These are phyloP conservation scores for Pyrenopolyporus hunteri DNA, from an alignment of 495 filamentous ascomycete species.

Conservation along the genomic window DNA sequence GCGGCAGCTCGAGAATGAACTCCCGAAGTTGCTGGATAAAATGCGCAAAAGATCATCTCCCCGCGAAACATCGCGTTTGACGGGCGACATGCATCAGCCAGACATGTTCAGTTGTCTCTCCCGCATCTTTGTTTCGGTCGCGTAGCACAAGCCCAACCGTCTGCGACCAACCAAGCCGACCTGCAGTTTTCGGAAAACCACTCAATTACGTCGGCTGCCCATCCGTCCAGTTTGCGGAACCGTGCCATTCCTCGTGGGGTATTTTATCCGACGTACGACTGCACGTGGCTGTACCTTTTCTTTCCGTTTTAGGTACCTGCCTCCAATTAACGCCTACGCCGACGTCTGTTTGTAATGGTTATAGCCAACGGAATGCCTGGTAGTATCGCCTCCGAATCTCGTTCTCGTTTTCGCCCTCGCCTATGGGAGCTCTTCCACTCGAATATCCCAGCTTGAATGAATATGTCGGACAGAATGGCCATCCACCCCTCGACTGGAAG, in stretches of 20 bases:
- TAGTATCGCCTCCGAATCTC: constrained; percentile 2
- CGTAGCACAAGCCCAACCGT: constrained; percentile 27
- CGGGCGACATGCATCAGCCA: constrained; percentile 3
- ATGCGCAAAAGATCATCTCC: neutral
- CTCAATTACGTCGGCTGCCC: constrained; percentile 8
- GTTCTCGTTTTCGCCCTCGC: neutral
- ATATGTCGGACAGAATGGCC: neutral
- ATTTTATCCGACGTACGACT: constrained; percentile 29
- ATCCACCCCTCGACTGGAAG: constrained; percentile 24
- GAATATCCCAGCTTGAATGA: neutral
- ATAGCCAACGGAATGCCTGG: neutral
- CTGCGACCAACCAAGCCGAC: constrained; percentile 26
- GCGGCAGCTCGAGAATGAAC: neutral
- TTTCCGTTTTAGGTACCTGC: constrained; percentile 31
- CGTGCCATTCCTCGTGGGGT: constrained; percentile 33
- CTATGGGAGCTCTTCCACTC: neutral
- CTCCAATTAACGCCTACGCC: constrained; percentile 11
- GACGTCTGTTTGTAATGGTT: neutral
- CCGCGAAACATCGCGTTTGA: neutral
- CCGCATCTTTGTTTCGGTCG: constrained; percentile 24
- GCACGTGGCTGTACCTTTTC: constrained; percentile 34
- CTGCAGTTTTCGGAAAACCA: constrained; percentile 38
- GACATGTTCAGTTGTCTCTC: constrained; percentile 15
- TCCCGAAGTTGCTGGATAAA: neutral
- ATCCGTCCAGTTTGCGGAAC: constrained; percentile 13